Evolutionary conservation across 768 basidiomycete genomes (phyloP).

Genomic region (Pleurotus platypus): DNA sequence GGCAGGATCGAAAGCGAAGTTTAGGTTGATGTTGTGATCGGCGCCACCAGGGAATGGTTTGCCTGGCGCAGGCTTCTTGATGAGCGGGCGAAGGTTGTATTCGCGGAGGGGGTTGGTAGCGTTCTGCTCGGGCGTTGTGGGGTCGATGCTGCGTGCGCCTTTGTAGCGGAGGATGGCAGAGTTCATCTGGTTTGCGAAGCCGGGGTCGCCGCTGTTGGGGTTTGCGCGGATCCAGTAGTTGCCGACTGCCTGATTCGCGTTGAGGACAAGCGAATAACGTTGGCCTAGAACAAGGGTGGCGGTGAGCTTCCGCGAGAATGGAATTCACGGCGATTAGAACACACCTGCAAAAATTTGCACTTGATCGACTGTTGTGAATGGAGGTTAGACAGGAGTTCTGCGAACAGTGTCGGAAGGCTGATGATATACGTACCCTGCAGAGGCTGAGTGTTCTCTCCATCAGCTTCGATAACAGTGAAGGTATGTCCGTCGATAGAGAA

Average conservation of each 20-base stretch:
- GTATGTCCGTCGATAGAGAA: constrained; percentile 24
- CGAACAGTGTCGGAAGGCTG: constrained; percentile 11
- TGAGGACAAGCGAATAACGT: constrained; percentile 33
- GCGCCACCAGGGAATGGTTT: constrained; percentile 20
- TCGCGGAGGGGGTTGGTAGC: constrained; percentile 25
- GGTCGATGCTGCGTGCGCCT: constrained; percentile 26
- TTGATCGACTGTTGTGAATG: constrained; percentile 21
- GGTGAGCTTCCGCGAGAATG: neutral
- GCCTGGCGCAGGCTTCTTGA: constrained; percentile 19
- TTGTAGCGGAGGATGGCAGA: constrained; percentile 37
- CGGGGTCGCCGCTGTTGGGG: constrained; percentile 16
- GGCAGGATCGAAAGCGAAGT: constrained; percentile 10
- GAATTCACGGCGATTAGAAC: neutral
- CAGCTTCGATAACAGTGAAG: constrained; percentile 31
- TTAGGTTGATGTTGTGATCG: constrained; percentile 20
- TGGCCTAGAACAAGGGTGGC: constrained; percentile 19
- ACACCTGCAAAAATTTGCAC: neutral
- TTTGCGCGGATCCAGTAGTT: constrained; percentile 42
- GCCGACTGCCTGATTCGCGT: constrained; percentile 34
- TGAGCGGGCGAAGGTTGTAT: constrained; percentile 16
- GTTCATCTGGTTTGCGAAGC: constrained; percentile 28
- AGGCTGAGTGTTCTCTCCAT: constrained; percentile 23
- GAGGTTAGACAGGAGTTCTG: constrained; percentile 22
- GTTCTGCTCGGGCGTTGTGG: constrained; percentile 14
- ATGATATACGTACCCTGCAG: constrained; percentile 16